These are phyloP conservation scores for Xylaria telfairii DNA, from an alignment of 495 filamentous ascomycete genomes.

Conservation along the genomic window DNA sequence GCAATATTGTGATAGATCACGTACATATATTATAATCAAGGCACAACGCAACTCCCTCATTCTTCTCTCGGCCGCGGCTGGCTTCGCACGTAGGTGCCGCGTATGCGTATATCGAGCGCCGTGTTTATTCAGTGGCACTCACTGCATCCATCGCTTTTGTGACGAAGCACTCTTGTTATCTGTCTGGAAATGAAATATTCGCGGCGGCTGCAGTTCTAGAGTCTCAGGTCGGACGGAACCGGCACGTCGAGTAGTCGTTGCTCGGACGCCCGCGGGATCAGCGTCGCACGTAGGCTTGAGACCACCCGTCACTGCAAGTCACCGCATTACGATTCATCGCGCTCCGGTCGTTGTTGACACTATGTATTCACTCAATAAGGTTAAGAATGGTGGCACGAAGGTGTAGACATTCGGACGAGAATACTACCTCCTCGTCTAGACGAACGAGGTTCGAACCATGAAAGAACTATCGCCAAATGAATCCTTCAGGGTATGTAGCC, in stretches of 20 bases:
- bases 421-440: not conserved
- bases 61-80: conserved; percentile 16
- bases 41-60: not conserved
- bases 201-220: not conserved
- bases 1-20: not conserved
- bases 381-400: not conserved
- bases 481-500: not conserved
- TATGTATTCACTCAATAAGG: not conserved
- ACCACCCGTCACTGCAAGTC: not conserved
- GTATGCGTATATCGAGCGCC: not conserved
- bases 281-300: not conserved
- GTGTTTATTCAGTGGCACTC: not conserved
- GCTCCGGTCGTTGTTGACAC: not conserved
- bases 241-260: not conserved
- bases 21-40: conserved; percentile 19
- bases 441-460: not conserved
- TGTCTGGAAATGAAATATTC: not conserved
- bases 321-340: not conserved
- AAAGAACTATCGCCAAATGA: not conserved
- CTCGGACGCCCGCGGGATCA: conserved; percentile 19
- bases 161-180: not conserved
- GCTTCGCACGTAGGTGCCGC: conserved; percentile 11
- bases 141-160: not conserved
- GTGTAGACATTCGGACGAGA: not conserved
- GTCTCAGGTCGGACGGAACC: not conserved